Evolutionary conservation across 495 filamentous ascomycete genomes (phyloP).

Genomic region (Xylaria longipes): DNA sequence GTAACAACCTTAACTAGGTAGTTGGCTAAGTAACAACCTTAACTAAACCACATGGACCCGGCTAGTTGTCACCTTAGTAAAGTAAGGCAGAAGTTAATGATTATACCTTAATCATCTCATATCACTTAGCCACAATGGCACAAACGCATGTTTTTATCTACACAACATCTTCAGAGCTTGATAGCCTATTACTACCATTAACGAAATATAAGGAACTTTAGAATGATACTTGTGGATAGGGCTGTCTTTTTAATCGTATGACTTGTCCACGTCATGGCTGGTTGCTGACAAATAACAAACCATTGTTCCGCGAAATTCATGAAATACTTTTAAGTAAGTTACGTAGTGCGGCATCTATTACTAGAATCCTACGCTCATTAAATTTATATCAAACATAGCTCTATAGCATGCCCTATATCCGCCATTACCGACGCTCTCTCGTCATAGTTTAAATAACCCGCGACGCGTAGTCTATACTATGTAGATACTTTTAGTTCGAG

Average conservation of each 20-base stretch:
- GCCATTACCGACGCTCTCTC: not conserved
- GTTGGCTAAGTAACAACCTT: not conserved
- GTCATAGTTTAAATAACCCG: not conserved
- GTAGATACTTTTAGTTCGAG: not conserved
- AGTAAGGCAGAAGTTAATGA: not conserved
- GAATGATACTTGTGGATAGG: too few species aligned
- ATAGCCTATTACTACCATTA: not conserved
- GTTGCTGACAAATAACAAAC: not conserved
- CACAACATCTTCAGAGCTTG: not conserved
- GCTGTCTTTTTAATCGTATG: not conserved
- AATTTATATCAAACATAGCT: conserved; percentile 3
- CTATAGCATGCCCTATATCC: not conserved
- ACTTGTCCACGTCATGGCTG: not conserved
- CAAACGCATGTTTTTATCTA: not conserved
- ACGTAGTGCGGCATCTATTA: not conserved
- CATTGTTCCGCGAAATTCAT: not conserved
- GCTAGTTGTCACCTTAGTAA: not conserved
- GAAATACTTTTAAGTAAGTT: not conserved
- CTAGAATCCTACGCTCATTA: not conserved
- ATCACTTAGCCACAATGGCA: not conserved
- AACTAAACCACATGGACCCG: not conserved
- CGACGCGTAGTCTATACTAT: not conserved
- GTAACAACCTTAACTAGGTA: not conserved
- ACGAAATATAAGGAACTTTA: not conserved
- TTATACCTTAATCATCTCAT: not conserved